These are phyloP conservation scores for Allium cepa DNA, from an alignment of 106 monocot genomes.

Conservation along the genomic window DNA sequence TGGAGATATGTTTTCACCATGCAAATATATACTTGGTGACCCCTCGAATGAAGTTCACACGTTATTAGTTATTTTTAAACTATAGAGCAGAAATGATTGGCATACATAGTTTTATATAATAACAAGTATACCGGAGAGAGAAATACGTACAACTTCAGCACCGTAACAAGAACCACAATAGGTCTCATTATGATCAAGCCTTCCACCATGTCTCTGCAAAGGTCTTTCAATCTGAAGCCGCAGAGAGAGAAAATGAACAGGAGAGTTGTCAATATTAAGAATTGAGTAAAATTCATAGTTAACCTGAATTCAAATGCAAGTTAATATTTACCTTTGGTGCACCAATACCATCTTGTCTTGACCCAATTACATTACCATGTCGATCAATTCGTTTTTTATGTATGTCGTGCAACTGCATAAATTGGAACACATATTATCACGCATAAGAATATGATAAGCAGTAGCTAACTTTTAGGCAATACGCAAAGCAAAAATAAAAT, in stretches of 20 bases:
- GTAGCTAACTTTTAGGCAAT: neutral
- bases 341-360: slow-evolving; percentile 74
- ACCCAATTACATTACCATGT: slow-evolving; percentile 69
- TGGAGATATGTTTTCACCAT: too few species aligned
- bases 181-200: slow-evolving; percentile 87
- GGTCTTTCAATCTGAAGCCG: slow-evolving; percentile 79
- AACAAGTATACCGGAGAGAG: neutral
- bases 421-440: slow-evolving; percentile 1
- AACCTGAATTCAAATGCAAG: neutral
- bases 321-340: slow-evolving; percentile 67
- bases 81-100: too few species aligned
- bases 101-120: too few species aligned
- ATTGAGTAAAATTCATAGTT: neutral
- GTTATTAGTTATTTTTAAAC: too few species aligned
- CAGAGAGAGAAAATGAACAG: neutral
- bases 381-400: slow-evolving; percentile 76
- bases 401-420: slow-evolving; percentile 84
- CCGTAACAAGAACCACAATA: slow-evolving; percentile 99
- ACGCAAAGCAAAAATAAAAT: neutral
- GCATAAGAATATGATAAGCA: neutral
- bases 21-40: too few species aligned
- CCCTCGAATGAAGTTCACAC: too few species aligned
- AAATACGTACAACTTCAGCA: slow-evolving; percentile 56
- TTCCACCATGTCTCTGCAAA: slow-evolving; percentile 93
- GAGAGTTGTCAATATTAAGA: neutral